These are phyloP conservation scores for Cryptococcus amylolentus DNA, from an alignment of 1,284 basidiomycete species.

Conservation along the genomic window DNA sequence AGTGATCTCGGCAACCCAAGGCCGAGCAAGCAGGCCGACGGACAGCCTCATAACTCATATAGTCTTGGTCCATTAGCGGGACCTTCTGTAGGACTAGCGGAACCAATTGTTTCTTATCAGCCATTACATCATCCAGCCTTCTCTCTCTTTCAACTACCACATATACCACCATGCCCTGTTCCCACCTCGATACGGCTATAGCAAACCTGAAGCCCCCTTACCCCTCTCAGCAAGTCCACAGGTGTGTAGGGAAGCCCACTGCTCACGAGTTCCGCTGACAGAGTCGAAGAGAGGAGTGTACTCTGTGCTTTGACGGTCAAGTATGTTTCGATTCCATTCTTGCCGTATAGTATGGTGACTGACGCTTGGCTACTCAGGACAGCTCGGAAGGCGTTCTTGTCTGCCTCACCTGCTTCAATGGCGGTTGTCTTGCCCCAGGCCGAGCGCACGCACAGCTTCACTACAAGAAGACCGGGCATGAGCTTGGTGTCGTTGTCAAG, in stretches of 20 bases:
- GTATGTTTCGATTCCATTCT: conserved; percentile 48
- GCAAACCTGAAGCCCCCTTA: conserved; percentile 30
- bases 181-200: conserved; percentile 31
- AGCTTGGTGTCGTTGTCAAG: conserved; percentile 76
- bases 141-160: neutral
- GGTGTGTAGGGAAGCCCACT: conserved; percentile 26
- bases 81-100: too few species aligned
- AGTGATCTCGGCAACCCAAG: too few species aligned
- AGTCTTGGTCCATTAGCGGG: too few species aligned
- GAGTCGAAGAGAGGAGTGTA: conserved; percentile 53
- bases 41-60: too few species aligned
- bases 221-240: conserved; percentile 45
- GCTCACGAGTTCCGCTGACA: neutral
- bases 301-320: conserved; percentile 94
- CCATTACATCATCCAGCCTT: too few species aligned
- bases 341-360: conserved; percentile 2
- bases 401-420: conserved; percentile 91
- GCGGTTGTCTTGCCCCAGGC: conserved; percentile 64
- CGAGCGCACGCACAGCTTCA: conserved; percentile 70
- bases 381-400: conserved; percentile 75
- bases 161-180: conserved; percentile 26
- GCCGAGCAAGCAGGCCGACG: too few species aligned
- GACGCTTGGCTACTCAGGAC: conserved; percentile 56
- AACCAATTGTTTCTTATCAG: too few species aligned
- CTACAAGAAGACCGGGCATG: conserved; percentile 66